Base-by-base conservation (phyloP, 169 alveolate genomes). In the Plasmodium gonderi region DNA sequence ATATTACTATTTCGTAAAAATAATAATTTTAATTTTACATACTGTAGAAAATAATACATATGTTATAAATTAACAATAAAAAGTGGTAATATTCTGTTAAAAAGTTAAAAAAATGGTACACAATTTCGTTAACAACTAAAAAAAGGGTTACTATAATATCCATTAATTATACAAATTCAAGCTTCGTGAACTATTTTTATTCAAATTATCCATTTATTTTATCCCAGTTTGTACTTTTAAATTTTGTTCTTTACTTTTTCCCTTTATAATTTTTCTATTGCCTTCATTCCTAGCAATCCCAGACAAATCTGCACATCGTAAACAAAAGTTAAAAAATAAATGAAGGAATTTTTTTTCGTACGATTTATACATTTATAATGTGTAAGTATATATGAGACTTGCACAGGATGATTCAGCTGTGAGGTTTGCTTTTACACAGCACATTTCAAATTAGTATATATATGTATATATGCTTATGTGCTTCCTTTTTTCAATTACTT, bases 401-500 rank as follows among this genome's bases (percentile, higher is more conserved):
- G 38, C 36, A 20, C 17, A 12, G 11, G 72, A 23, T n/a, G 5
- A 60, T n/a, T 36, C 38, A 23, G 31, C 72, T 60, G n/a, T 6
- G 72, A 23, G 40, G 40, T 4, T 60, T 60, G 12, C 9, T 12
- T 60, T 17, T 20, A 54, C n/a, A 17, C 2, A 60, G 72, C 40
- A 14, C 36, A 7, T 38, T 0, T 72, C 29, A 45, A 17, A 9
- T 11, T 4, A 14, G 44, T 83, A 77, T 80, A 72, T 42, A 65
- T 20, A 38, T 42, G 8, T 54, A 81, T 49, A 17, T 90, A 80
- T 11, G 96, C 93, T 94, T 97, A 79, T 94, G 95, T 49, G 91
- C 92, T 40, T 97, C 95, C 69, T 76, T 72, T 83, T 95, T 92
- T 96, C 95, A 49, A 93, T 80, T 49, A 95, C 95, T 65, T 95